Evolutionary conservation across 176 grass and related monocot species (phyloP).

Genomic region (Phragmites australis): DNA sequence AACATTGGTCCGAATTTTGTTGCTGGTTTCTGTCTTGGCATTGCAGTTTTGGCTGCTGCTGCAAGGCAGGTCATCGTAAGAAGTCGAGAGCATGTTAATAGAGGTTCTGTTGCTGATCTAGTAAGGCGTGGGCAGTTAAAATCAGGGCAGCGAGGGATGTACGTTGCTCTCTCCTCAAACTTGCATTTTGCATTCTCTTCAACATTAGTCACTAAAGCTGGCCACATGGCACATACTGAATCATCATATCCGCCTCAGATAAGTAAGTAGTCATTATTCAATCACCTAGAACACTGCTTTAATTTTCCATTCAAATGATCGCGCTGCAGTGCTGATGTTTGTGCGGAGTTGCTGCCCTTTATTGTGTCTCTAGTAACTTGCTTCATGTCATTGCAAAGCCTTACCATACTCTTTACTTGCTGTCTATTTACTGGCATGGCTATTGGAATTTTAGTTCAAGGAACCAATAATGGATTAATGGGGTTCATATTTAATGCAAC

Average conservation of each 20-base stretch:
- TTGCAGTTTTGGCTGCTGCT: conserved; percentile 58
- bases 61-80: conserved; percentile 59
- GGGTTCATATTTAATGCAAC: conserved; percentile 1
- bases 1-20: conserved; percentile 51
- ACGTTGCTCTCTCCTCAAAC: conserved; percentile 42
- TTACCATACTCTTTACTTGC: neutral
- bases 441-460: conserved; percentile 6
- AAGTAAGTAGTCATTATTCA: neutral
- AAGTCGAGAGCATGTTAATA: conserved; percentile 44
- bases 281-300: too few relatives aligned
- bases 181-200: conserved; percentile 33
- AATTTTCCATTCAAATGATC: too few relatives aligned
- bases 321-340: too few relatives aligned
- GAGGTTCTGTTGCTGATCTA: conserved; percentile 90
- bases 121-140: conserved; percentile 93
- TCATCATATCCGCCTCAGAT: neutral
- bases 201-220: neutral
- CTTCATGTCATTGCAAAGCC: conserved; percentile 31
- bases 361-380: conserved; percentile 1
- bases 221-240: neutral
- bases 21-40: conserved; percentile 52
- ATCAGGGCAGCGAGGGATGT: conserved; percentile 79
- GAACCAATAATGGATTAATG: neutral
- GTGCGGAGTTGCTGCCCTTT: neutral
- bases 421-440: neutral